phyloP scores from a whole-genome alignment of 495 filamentous ascomycete genomes.

The Penicillium antarcticum region DNA sequence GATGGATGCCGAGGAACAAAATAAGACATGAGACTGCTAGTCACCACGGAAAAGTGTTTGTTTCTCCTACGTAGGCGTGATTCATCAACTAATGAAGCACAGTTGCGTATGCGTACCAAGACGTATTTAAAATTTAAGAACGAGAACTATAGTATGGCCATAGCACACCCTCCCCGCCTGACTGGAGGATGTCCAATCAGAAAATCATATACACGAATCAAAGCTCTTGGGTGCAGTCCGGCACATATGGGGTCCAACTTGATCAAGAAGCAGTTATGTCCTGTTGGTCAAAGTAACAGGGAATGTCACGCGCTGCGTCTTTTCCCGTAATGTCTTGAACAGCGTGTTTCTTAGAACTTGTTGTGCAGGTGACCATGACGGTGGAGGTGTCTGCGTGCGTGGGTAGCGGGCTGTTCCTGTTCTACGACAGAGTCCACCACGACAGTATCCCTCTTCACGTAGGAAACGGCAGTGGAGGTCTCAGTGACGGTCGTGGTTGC shows the following conservation, averaged over 20 bases:
- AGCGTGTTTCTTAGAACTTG: constrained; percentile 3
- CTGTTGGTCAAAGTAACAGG: background rate
- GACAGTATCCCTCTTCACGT: constrained; percentile 22
- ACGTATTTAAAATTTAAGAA: constrained; percentile 17
- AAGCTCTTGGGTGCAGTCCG: constrained; percentile 10
- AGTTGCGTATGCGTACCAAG: constrained; percentile 15
- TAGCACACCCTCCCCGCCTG: constrained; percentile 8
- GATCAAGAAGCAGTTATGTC: background rate
- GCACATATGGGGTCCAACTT: background rate
- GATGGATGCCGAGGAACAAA: background rate
- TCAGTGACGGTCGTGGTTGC: constrained; percentile 11
- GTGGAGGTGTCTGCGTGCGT: constrained; percentile 19
- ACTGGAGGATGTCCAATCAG: constrained; percentile 4
- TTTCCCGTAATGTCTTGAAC: background rate
- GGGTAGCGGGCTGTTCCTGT: constrained; percentile 6
- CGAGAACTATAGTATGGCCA: constrained; percentile 20
- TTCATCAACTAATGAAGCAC: background rate
- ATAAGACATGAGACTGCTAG: no score
- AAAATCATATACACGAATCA: constrained; percentile 22
- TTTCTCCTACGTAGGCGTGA: constrained; percentile 2
- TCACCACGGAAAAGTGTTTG: background rate
- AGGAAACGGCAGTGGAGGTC: constrained; percentile 24
- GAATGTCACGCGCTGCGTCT: constrained; percentile 13
- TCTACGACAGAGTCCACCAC: constrained; percentile 13
- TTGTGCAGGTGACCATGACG: constrained; percentile 26